Base-by-base conservation (phyloP, 2,329 filamentous ascomycete genomes). In the Phoma sp. region DNA sequence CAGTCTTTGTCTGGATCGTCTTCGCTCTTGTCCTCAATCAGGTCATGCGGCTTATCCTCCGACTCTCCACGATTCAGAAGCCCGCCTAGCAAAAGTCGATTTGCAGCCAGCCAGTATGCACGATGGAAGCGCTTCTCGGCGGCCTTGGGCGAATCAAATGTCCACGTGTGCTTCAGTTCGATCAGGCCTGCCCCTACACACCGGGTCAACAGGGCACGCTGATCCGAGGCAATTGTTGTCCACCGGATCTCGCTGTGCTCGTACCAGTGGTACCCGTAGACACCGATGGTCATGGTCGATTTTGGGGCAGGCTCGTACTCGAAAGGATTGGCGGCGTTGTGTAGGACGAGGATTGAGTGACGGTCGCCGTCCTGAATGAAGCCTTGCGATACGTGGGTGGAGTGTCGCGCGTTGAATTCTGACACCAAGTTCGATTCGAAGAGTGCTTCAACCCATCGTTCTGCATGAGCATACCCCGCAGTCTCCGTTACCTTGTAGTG, bases 81-180 rank as follows among this genome's bases (percentile, higher is more conserved):
- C 2, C 37, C 47, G 0, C 47, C 45, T 6, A 70, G 25, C 2
- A 51, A 50, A 4, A 10, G 7, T 44, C 58, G 53, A 2, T 63
- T 66, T 0, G 70, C 70, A 0, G 62, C 58, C 3, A 65, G 44
- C 68, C 68, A 72, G 41, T 72, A 73, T 7, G 68, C 66, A 1
- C 55, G 56, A 38, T 72, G 69, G 30, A 69, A 73, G 2, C 68
- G 59, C 36, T 46, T 59, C n/a, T 68, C 59, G 1, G 7, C 45
- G 2, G 67, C 53, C 3, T 46, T 60, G 7, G 11, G 6, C 52
- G 59, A 59, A 14, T 60, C 41, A 6, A 23, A 11, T 2, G 24
- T 11, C 67, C 69, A 72, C 6, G 38, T 55, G 1, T 52, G 9
- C 27, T 61, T 53, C 6, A 58, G 13, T 3, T 9, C 4, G 7